Evolutionary conservation across 768 basidiomycete species (phyloP).

Genomic region (Naganishia randhawae): DNA sequence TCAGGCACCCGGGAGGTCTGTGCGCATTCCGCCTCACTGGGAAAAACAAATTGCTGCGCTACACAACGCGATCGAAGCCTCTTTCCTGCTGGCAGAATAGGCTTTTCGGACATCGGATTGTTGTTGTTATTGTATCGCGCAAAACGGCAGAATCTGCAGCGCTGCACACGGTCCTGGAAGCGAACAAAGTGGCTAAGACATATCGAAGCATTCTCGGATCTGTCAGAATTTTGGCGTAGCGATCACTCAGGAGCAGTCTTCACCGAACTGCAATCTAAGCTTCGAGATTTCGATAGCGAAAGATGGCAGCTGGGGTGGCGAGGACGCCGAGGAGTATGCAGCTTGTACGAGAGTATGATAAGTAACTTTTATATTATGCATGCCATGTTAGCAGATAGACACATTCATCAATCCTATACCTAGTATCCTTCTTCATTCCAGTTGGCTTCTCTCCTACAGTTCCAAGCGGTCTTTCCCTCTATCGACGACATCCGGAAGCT

Average conservation of each 20-base stretch:
- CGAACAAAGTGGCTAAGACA: not conserved
- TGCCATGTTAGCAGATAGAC: not conserved
- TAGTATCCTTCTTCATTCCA: not conserved
- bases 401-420: not conserved
- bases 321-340: not conserved
- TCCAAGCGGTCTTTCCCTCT: not conserved
- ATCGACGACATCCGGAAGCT: not conserved
- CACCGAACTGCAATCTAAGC: not conserved
- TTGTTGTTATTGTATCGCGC: slow-evolving; percentile 2
- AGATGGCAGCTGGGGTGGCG: not conserved
- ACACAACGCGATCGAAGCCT: not conserved
- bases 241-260: not conserved
- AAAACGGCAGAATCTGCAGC: not conserved
- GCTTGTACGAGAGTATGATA: not conserved
- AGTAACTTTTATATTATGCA: not conserved
- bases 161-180: not conserved
- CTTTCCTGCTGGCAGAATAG: not conserved
- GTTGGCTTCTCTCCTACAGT: not conserved
- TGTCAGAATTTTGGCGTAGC: not conserved
- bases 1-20: not conserved
- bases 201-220: not conserved
- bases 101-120: not conserved
- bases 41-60: slow-evolving; percentile 1
- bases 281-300: not conserved
- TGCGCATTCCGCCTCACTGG: not conserved